Conservation (phyloP, 73 alveolate species). For the Uronychia setigera region DNA sequence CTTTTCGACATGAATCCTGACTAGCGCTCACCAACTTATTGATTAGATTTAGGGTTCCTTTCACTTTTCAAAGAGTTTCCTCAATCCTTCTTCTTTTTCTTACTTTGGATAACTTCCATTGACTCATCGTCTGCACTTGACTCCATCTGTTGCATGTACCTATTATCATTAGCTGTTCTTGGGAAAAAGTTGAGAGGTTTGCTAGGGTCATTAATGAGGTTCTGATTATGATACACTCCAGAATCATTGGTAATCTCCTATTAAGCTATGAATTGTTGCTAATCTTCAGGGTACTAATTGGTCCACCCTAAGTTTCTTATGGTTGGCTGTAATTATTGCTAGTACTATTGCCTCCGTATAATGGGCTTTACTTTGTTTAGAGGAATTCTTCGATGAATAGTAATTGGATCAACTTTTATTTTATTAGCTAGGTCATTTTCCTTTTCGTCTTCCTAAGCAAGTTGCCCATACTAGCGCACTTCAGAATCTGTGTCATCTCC, state of each 20-base stretch:
- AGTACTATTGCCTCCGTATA: background rate
- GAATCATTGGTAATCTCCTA: too few relatives aligned
- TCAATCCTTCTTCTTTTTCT: background rate
- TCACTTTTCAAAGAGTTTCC: background rate
- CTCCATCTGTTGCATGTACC: too few relatives aligned
- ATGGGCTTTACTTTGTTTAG: background rate
- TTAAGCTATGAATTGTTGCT: too few relatives aligned
- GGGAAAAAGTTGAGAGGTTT: too few relatives aligned
- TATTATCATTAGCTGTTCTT: too few relatives aligned
- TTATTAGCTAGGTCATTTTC: constrained; percentile 14
- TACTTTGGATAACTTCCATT: background rate
- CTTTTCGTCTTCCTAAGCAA: constrained; percentile 5
- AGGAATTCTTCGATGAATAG: background rate
- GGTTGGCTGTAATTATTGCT: too few relatives aligned
- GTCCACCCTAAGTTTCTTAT: too few relatives aligned
- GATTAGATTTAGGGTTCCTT: too few relatives aligned
- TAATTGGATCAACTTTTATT: background rate
- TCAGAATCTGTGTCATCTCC: background rate
- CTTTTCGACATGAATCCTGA: background rate
- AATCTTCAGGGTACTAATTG: too few relatives aligned
- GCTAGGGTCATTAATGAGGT: too few relatives aligned
- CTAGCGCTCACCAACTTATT: too few relatives aligned
- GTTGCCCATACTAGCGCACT: background rate
- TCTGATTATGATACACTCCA: too few relatives aligned
- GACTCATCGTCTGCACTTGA: background rate